Evolutionary conservation across 495 filamentous ascomycete genomes (phyloP), one percentile per base, ranked within the genome.

Genomic region (Penicillium macrosclerotiorum): DNA sequence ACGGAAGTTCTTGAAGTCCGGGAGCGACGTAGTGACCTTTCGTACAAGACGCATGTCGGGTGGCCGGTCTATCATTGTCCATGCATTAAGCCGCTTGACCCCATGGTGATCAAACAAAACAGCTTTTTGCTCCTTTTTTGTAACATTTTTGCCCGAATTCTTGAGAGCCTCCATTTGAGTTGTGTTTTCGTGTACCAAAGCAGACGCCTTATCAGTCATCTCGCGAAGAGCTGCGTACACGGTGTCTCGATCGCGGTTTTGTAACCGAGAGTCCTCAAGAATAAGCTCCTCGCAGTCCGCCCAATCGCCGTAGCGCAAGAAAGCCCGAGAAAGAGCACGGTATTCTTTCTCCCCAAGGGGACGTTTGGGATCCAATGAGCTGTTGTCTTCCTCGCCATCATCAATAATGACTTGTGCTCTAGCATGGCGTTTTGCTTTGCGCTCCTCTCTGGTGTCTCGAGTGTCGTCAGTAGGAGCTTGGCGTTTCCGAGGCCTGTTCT

Each of bases 91-190:
- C 37, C 92, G 87, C 59, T 93, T 91, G 17, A 95, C 88, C 26
- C 89, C 90, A 24, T 86, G 83, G 61, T 88, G 93, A 54, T 96
- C 89, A 51, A 99, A 96, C 31, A 97, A 72, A 13, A 96, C 89
- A 1, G 94, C 92, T 57, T 97, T 97, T 64, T 87, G 89, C 59
- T 97, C 92, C 60, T 97, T 98, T 71, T 96, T 96, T 0, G 91
- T 95, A 6, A 82, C 76, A 57, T 89, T 88, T 57, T 85, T 84
- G 0, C 80, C 73, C 41, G 82, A 76, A 36, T 80, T 79, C 66
- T 89, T 83, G 36, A 83, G 60, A 3, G 74, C 75, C 20, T 80
- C 77, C 14, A 86, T 64, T 43, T 77, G 71, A 5, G 74, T 68
- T 11, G 74, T 62, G 31, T 94, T 88, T 37, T 89, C 87, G 35